These are phyloP conservation scores for Meyerozyma guilliermondii DNA, from an alignment of 1,139 yeast species.

Conservation along the genomic window DNA sequence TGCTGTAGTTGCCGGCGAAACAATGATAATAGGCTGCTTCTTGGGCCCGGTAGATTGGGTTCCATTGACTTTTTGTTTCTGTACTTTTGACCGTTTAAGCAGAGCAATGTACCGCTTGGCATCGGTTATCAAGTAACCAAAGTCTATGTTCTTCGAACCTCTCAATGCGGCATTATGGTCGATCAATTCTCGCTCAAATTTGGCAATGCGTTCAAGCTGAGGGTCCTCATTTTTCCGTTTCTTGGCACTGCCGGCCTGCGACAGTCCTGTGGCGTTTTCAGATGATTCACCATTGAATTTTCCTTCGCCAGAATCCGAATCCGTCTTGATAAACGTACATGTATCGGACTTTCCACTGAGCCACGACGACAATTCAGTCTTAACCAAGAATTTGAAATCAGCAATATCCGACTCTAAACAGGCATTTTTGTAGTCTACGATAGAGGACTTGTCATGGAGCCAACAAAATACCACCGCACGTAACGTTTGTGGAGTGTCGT, in stretches of 20 bases:
- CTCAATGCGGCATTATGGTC: conserved; percentile 80
- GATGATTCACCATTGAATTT: conserved; percentile 5
- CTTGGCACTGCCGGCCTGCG: conserved; percentile 9
- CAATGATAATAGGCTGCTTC: conserved; percentile 85
- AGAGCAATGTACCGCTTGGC: conserved; percentile 59
- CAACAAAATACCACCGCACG: conserved; percentile 76
- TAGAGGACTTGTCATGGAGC: conserved; percentile 67
- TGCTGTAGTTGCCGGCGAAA: conserved; percentile 94
- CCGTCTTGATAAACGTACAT: conserved; percentile 43
- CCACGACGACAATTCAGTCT: conserved; percentile 82
- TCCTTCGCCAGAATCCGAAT: background rate
- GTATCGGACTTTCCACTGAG: conserved; percentile 60
- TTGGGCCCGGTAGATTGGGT: conserved; percentile 16
- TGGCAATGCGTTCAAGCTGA: conserved; percentile 46
- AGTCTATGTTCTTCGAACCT: conserved; percentile 72
- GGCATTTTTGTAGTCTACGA: conserved; percentile 76
- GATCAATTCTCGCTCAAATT: conserved; percentile 60
- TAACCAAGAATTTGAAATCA: conserved; percentile 78
- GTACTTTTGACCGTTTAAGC: conserved; percentile 36
- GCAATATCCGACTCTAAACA: conserved; percentile 62
- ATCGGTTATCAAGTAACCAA: conserved; percentile 67
- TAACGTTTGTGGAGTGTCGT: conserved; percentile 47
- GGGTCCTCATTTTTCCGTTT: conserved; percentile 43
- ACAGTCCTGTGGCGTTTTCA: conserved; percentile 3
- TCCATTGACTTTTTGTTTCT: conserved; percentile 1